A percentile compares a stretch with the other conserved stretches of the same genome.
These are phyloP conservation scores for Paramyrothecium roridum DNA, from an alignment of 2,329 filamentous ascomycete species.

Conservation along the genomic window DNA sequence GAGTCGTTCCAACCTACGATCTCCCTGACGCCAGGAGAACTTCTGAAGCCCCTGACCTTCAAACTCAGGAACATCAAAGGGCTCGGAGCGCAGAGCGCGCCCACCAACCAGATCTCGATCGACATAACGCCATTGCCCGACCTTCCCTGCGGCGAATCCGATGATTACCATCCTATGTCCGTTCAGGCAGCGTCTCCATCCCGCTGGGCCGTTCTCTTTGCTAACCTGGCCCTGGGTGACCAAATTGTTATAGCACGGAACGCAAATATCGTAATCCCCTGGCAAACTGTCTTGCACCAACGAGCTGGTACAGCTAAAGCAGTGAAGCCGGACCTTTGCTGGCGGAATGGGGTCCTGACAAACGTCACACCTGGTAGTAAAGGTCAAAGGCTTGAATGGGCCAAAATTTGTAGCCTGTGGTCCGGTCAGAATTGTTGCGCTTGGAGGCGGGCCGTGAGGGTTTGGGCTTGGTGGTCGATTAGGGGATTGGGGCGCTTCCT, in stretches of 20 bases:
- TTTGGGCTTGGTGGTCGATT: slow-evolving; percentile 36
- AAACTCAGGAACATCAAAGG: slow-evolving; percentile 34
- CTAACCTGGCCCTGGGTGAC: slow-evolving; percentile 63
- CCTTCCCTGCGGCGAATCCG: slow-evolving; percentile 67
- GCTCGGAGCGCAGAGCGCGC: slow-evolving; percentile 60
- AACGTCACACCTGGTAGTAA: slow-evolving; percentile 74
- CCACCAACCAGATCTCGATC: slow-evolving; percentile 77
- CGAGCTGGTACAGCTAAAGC: slow-evolving; percentile 64
- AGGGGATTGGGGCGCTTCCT: slow-evolving; percentile 40
- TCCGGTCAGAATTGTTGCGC: slow-evolving; percentile 46
- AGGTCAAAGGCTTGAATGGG: slow-evolving; percentile 65
- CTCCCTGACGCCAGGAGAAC: slow-evolving; percentile 49
- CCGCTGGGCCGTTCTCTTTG: slow-evolving; percentile 70
- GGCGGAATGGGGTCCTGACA: slow-evolving; percentile 73
- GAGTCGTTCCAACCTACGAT: slow-evolving; percentile 39
- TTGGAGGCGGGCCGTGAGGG: slow-evolving; percentile 41
- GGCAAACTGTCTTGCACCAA: slow-evolving; percentile 41
- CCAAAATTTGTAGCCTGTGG: slow-evolving; percentile 43
- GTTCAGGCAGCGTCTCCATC: slow-evolving; percentile 78
- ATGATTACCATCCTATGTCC: slow-evolving; percentile 84
- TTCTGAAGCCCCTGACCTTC: slow-evolving; percentile 34
- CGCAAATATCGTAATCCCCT: slow-evolving; percentile 88
- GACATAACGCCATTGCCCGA: slow-evolving; percentile 65
- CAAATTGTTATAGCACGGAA: slow-evolving; percentile 70
- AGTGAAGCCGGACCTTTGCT: slow-evolving; percentile 72